Percentiles rank a stretch among this genome's conserved stretches.
phyloP scores from a whole-genome alignment of 345 rosid genomes.

The Limnanthes douglasii region DNA sequence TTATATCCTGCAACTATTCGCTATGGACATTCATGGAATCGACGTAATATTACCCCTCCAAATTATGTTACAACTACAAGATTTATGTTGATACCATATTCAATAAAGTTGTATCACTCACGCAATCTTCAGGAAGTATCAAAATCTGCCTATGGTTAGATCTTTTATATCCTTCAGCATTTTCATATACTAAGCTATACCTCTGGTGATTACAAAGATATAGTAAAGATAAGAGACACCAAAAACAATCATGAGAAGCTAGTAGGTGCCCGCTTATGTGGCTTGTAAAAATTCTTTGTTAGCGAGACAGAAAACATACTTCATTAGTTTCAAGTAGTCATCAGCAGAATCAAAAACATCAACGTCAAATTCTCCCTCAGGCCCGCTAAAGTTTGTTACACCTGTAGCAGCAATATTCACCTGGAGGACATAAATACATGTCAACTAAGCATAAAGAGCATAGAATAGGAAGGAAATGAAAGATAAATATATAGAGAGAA shows the following conservation, averaged over 20 bases:
- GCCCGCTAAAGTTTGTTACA: conserved; percentile 56
- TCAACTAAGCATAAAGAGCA: conserved; percentile 5
- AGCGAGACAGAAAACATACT: conserved; percentile 35
- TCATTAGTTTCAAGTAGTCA: conserved; percentile 85
- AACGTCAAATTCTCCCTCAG: conserved; percentile 82
- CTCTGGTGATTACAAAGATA: conserved; percentile 3
- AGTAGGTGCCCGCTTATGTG: not conserved
- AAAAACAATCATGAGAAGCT: not conserved
- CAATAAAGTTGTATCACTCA: no score
- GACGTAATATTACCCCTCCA: no score
- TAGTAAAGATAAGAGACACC: conserved; percentile 1
- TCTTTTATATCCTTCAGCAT: no score
- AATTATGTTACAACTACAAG: no score
- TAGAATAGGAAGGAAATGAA: not conserved
- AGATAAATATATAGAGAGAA: conserved; percentile 4
- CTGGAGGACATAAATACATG: conserved; percentile 19
- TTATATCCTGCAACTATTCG: no score
- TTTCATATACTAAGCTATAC: no score
- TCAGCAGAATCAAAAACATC: conserved; percentile 92
- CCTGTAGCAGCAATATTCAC: conserved; percentile 63
- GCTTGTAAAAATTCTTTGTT: not conserved
- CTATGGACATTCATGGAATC: no score
- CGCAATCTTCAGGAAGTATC: no score
- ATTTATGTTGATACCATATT: no score
- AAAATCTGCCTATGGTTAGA: no score